A percentile compares a stretch with the other conserved stretches of the same genome.
Conservation (phyloP, 176 grass and related monocot species). For the Oryza brachyantha region DNA sequence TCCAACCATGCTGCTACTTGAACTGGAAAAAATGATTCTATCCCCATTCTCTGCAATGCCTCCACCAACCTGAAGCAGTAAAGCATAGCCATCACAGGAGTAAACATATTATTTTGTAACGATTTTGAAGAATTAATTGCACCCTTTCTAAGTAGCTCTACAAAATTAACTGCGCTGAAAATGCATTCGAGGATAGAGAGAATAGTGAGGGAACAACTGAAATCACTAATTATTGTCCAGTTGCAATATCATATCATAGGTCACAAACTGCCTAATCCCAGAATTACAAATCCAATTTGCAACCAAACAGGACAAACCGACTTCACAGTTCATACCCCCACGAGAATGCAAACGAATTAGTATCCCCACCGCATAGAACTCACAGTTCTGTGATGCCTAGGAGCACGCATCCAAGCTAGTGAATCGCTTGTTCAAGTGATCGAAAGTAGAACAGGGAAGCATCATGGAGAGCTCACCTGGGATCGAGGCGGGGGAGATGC, state of each 20-base stretch:
- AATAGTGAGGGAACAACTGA: background rate
- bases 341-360: background rate
- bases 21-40: slow-evolving; percentile 73
- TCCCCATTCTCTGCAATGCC: slow-evolving; percentile 62
- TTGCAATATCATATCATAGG: background rate
- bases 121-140: background rate
- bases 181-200: background rate
- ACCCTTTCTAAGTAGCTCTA: background rate
- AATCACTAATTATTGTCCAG: background rate
- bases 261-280: background rate
- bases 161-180: background rate
- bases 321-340: background rate
- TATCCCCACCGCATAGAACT: background rate
- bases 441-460: background rate
- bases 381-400: background rate
- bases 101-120: background rate
- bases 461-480: slow-evolving; percentile 29
- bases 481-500: slow-evolving; percentile 47
- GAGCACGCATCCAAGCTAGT: background rate
- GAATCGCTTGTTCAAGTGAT: background rate
- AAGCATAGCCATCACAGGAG: background rate
- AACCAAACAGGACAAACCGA: background rate
- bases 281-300: background rate
- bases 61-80: slow-evolving; percentile 49
- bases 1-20: slow-evolving; percentile 82